Evolutionary conservation across 2,329 filamentous ascomycete species (phyloP), one percentile per base, ranked within the genome.

Genomic region (Chaetomium sp.): DNA sequence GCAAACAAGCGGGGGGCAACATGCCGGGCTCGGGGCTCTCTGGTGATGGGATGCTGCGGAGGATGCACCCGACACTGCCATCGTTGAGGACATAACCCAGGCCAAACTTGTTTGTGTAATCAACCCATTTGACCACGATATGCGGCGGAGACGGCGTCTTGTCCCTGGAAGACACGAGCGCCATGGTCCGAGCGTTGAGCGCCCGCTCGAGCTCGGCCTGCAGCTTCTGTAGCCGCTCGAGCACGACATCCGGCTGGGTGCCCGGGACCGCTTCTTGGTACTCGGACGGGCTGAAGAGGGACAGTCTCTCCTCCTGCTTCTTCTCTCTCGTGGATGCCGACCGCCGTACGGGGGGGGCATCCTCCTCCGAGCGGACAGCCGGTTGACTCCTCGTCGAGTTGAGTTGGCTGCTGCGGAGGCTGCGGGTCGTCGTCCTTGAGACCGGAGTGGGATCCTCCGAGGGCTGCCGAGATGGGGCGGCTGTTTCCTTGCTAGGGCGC

Each of bases 101-200:
- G 13, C 91, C 91, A 74, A 93, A 92, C 74, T 93, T 93, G 76
- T 93, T 92, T 65, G 90, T 92, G 75, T 95, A 95, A 74, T 95
- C 91, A 7, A 95, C 91, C 91, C 91, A 95, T 74, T 93, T 92
- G 12, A 89, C 85, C 13, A 89, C 87, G 53, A 89, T 85, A 73
- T 87, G 78, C 73, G 89, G 83, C 74, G 89, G 76, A 67, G 87
- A 73, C 73, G 83, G 79, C 62, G 82, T 75, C 67, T 82, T 77
- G 64, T 83, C 79, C 76, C 85, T 83, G 10, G 83, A 79, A 0
- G 81, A 83, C 57, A 87, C 78, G 61, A 87, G 80, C 23, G 86
- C 86, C 81, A 86, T 87, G 0, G 85, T 81, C 72, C 87, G 82
- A 47, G 87, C 81, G 70, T 89, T 89, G 8, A 89, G 76, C 3